These are phyloP conservation scores for Polytrichum commune DNA, from an alignment of 225 moss, liverwort and hornwort species.

Conservation along the genomic window DNA sequence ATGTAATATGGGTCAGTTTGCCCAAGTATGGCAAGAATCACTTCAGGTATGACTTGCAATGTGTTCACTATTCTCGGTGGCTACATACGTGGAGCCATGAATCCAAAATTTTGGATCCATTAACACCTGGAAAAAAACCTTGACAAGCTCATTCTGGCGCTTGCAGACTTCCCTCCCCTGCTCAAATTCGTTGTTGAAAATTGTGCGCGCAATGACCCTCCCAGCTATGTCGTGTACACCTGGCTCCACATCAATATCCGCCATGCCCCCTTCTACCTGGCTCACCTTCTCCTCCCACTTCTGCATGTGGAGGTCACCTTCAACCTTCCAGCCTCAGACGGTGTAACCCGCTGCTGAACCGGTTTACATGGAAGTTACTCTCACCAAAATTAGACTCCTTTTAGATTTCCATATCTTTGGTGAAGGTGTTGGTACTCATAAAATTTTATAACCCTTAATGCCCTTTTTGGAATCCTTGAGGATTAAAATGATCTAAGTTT, in stretches of 20 bases:
- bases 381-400: too few relatives aligned
- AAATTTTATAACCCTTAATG: too few relatives aligned
- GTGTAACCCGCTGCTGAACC: too few relatives aligned
- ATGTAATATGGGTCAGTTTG: not conserved
- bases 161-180: slow-evolving; percentile 28
- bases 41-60: not conserved
- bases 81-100: slow-evolving; percentile 21
- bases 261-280: slow-evolving; percentile 2
- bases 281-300: slow-evolving; percentile 11
- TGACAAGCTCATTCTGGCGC: slow-evolving; percentile 8
- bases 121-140: slow-evolving; percentile 9
- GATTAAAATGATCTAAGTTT: too few relatives aligned
- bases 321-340: too few relatives aligned
- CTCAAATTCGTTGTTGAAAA: slow-evolving; percentile 38
- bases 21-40: not conserved
- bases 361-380: too few relatives aligned
- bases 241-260: slow-evolving; percentile 19
- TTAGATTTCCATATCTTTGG: too few relatives aligned
- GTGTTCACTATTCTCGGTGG: not conserved
- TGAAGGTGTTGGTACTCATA: too few relatives aligned
- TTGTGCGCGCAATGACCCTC: slow-evolving; percentile 36
- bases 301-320: too few relatives aligned
- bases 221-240: slow-evolving; percentile 15
- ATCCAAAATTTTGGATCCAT: slow-evolving; percentile 13
- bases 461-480: too few relatives aligned